Conservation (phyloP, 768 basidiomycete genomes). For the Symmetrospora coprosmae region DNA sequence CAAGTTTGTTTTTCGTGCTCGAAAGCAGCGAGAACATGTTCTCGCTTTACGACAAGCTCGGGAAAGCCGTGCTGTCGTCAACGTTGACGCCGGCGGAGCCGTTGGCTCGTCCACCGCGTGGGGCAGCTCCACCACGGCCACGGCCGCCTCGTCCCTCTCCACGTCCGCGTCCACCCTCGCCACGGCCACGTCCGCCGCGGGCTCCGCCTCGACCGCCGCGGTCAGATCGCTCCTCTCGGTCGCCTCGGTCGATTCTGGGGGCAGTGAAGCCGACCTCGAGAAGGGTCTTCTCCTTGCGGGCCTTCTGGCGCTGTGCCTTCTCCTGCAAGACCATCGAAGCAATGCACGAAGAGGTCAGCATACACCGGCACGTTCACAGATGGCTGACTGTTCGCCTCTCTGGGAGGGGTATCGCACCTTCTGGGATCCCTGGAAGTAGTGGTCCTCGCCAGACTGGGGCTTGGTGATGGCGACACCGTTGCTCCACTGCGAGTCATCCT, state of each 20-base stretch:
- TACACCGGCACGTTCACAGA: neutral
- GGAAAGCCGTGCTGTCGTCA: slow-evolving; percentile 33
- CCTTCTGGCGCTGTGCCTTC: slow-evolving; percentile 42
- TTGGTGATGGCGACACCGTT: slow-evolving; percentile 44
- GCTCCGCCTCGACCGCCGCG: slow-evolving; percentile 48
- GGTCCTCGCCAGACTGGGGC: slow-evolving; percentile 48
- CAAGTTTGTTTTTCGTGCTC: too few relatives aligned
- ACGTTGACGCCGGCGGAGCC: slow-evolving; percentile 26
- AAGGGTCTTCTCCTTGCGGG: slow-evolving; percentile 69
- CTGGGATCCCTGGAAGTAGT: slow-evolving; percentile 67
- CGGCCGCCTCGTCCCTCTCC: slow-evolving; percentile 41
- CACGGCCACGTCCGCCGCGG: slow-evolving; percentile 37
- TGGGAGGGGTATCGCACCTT: slow-evolving; percentile 49
- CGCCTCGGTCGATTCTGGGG: too few relatives aligned
- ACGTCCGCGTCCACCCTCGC: slow-evolving; percentile 36
- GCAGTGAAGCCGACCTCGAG: slow-evolving; percentile 85
- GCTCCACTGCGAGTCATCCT: slow-evolving; percentile 42
- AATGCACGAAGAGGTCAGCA: neutral
- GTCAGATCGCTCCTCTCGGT: slow-evolving; percentile 44
- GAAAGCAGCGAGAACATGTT: neutral
- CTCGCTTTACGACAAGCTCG: slow-evolving; percentile 31
- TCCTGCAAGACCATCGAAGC: neutral
- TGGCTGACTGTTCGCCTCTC: neutral
- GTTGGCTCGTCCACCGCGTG: slow-evolving; percentile 22
- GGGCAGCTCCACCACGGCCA: slow-evolving; percentile 8